Base-by-base conservation (phyloP, 2,329 filamentous ascomycete species). In the Hymenoscyphus albidus region DNA sequence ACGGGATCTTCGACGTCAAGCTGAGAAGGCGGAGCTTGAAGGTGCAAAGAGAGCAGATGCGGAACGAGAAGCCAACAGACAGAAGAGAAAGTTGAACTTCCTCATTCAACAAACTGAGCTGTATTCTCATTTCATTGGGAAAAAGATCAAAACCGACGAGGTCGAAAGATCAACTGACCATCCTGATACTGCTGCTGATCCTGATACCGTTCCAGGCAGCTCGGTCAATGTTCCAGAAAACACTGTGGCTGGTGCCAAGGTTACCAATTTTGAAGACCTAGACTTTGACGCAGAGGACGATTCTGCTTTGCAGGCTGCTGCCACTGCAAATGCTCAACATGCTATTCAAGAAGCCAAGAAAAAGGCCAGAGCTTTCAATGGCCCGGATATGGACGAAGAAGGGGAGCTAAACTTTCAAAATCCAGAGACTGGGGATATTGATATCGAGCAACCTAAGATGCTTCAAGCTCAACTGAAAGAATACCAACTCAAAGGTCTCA, bases 341-440 rank as follows among this genome's bases (percentile, higher is more conserved):
- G 95, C 95, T 67, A 93, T 99, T 67, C 90, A 96, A 71, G 91
- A 97, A 77, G 95, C 95, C 0, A 92, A 97, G 77, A 88, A 93
- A 76, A 93, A 95, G 77, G 95, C 95, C 0, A 88, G 93, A 61
- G 91, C 91, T 10, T 99, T 99, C 83, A 96, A 98, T 79, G 81
- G 86, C 61, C 85, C 88, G 74, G 86, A 86, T 64, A 87, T 90
- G 77, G 90, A 95, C 70, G 93, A 97, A 65, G 93, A 97, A 73
- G 94, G 93, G 72, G 95, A 99, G 79, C 92, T 99, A 90, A 99
- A 99, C 80, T 99, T 99, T 82, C 95, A 99, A 80, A 98, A 99
- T 76, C 95, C 95, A 0, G 95, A 93, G 3, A 84, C 99, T 72
- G 94, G 94, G 72, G 93, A 95, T 72, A 92, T 97, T 70, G 91